A percentile compares a stretch with the other conserved stretches of the same genome.
phyloP scores from a whole-genome alignment of 2,329 filamentous ascomycete species.

The Venturia pyrina region DNA sequence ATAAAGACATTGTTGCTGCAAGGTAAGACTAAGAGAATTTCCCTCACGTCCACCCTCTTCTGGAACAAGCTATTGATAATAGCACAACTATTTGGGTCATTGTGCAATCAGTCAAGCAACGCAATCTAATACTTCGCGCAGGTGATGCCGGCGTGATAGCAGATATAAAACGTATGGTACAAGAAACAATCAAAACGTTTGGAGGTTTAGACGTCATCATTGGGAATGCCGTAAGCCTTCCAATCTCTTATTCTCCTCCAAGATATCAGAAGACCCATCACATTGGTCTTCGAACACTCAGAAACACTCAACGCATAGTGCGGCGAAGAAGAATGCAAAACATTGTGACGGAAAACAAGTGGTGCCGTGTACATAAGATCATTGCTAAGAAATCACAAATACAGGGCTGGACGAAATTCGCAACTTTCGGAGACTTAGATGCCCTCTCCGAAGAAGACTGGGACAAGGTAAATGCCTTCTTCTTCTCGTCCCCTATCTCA shows the following conservation, averaged over 20 bases:
- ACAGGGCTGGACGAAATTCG: constrained; percentile 53
- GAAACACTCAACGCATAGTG: no score
- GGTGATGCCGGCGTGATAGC: constrained; percentile 51
- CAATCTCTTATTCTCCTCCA: no score
- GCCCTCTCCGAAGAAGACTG: constrained; percentile 51
- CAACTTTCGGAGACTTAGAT: constrained; percentile 47
- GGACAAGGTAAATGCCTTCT: constrained; percentile 40
- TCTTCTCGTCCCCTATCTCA: not conserved
- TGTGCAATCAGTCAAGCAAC: no score
- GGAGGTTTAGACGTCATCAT: constrained; percentile 68
- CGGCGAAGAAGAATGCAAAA: no score
- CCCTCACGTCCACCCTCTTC: no score
- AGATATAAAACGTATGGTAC: constrained; percentile 51
- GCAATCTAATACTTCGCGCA: not conserved
- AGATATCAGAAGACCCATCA: no score
- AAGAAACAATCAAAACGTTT: constrained; percentile 48
- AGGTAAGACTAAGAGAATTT: constrained; percentile 25
- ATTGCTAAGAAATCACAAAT: not conserved
- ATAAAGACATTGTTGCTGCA: constrained; percentile 47
- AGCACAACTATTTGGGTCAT: no score
- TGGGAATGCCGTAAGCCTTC: constrained; percentile 53
- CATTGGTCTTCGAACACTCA: no score
- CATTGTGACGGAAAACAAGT: no score
- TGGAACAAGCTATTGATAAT: no score
- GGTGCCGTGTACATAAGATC: not conserved